Conservation (phyloP, 148 eudicot genomes). For the Rhododendron molle region DNA sequence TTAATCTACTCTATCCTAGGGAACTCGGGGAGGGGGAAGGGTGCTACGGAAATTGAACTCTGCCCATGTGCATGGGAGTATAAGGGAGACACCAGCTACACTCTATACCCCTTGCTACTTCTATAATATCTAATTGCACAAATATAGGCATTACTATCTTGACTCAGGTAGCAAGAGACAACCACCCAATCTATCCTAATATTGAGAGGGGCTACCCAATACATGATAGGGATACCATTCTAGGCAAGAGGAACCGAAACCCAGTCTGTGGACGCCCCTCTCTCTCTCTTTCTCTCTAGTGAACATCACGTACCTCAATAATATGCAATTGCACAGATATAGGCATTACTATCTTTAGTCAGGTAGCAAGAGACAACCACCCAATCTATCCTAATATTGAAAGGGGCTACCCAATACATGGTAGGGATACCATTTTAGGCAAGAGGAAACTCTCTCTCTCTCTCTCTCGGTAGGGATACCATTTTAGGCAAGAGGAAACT, state of each 20-base stretch:
- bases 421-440: background rate
- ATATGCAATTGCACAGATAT: background rate
- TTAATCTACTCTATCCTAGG: no score
- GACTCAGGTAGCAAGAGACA: background rate
- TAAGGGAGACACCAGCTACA: no score
- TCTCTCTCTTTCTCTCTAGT: no score
- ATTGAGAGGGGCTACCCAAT: no score
- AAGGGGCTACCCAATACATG: background rate
- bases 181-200: background rate
- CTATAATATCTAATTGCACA: background rate
- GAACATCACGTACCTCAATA: background rate
- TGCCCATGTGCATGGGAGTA: no score
- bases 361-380: background rate
- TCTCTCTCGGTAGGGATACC: background rate
- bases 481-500: background rate
- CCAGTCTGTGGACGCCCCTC: background rate
- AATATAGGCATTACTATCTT: background rate
- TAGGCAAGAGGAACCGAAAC: background rate
- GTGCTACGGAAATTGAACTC: no score
- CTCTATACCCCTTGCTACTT: background rate
- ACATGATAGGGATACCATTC: background rate
- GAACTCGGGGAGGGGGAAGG: no score
- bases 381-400: background rate
- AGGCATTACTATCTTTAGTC: background rate
- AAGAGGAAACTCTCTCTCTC: background rate